Percentiles rank a stretch among this genome's conserved stretches.
These are phyloP conservation scores for Apiospora arundinis DNA, from an alignment of 2,329 filamentous ascomycete species.

Conservation along the genomic window DNA sequence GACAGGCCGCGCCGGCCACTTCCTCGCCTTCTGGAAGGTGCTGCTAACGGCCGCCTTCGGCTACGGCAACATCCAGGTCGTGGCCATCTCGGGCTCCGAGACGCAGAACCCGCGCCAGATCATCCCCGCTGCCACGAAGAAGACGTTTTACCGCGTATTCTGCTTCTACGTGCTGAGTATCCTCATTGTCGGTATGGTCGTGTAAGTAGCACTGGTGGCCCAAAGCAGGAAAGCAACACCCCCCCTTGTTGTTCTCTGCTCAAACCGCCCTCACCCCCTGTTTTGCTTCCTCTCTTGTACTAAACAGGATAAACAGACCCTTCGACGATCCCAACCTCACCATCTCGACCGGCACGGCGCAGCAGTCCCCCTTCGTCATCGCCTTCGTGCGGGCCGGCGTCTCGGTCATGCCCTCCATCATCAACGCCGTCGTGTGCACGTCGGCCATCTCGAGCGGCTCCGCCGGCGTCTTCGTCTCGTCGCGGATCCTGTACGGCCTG, in stretches of 20 bases:
- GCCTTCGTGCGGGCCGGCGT: slow-evolving; percentile 61
- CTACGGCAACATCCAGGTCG: slow-evolving; percentile 57
- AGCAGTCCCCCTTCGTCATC: slow-evolving; percentile 56
- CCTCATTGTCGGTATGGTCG: slow-evolving; percentile 62
- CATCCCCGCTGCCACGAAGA: slow-evolving; percentile 58
- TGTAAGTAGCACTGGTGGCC: slow-evolving; percentile 34
- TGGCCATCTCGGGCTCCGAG: slow-evolving; percentile 63
- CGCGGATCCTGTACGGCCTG: slow-evolving; percentile 61
- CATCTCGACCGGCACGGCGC: slow-evolving; percentile 48
- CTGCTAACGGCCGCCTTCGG: slow-evolving; percentile 40
- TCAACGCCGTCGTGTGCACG: slow-evolving; percentile 64
- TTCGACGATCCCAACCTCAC: slow-evolving; percentile 54
- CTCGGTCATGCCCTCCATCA: slow-evolving; percentile 58
- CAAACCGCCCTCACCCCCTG: too few species aligned
- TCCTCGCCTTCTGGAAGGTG: slow-evolving; percentile 20
- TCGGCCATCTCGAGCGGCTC: slow-evolving; percentile 64
- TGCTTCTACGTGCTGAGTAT: slow-evolving; percentile 61
- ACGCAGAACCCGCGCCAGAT: slow-evolving; percentile 56
- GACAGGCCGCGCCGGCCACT: neutral
- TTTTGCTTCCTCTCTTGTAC: neutral
- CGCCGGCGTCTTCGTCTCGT: slow-evolving; percentile 62
- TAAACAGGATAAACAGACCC: slow-evolving; percentile 32
- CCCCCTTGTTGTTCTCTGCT: neutral
- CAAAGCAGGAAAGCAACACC: too few species aligned
- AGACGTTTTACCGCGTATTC: slow-evolving; percentile 61